Conservation (phyloP, 2,329 filamentous ascomycete species). For the Cladosporium phlei region DNA sequence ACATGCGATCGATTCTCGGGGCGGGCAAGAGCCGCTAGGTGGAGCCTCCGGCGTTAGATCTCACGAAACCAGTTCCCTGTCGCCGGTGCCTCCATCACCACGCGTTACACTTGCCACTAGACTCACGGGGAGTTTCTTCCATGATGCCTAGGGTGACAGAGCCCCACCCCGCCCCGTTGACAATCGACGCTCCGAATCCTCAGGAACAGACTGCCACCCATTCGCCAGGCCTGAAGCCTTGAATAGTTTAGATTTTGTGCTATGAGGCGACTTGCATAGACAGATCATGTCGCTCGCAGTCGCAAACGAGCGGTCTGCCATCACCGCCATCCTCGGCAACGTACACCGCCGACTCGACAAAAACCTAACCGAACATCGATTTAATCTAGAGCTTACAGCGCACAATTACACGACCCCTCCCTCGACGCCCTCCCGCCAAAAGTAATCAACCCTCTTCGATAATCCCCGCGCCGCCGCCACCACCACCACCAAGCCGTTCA, state of each 20-base stretch:
- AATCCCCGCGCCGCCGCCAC: constrained; percentile 6
- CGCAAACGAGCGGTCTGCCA: constrained; percentile 7
- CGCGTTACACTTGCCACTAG: constrained; percentile 9
- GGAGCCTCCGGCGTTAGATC: constrained; percentile 13
- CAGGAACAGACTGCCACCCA: constrained; percentile 9
- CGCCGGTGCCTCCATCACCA: constrained; percentile 13
- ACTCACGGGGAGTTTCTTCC: constrained; percentile 11
- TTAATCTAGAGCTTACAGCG: no score
- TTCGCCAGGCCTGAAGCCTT: no score
- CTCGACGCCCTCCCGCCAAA: not conserved
- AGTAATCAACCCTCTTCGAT: not conserved
- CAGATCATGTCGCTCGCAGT: not conserved
- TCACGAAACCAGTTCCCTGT: constrained; percentile 13
- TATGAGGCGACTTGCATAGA: no score
- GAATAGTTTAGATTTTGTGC: no score
- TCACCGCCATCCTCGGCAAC: not conserved
- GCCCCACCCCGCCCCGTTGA: constrained; percentile 6
- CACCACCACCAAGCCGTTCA: constrained; percentile 3
- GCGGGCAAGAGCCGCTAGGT: constrained; percentile 7
- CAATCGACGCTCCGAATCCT: constrained; percentile 9
- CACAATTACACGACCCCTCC: constrained; percentile 9
- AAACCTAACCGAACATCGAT: not conserved
- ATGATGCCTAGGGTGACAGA: constrained; percentile 3
- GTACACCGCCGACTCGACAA: not conserved
- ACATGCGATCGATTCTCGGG: constrained; percentile 12